phyloP scores from a whole-genome alignment of 257 asterid genomes.

The Solanum ossicruentum region DNA sequence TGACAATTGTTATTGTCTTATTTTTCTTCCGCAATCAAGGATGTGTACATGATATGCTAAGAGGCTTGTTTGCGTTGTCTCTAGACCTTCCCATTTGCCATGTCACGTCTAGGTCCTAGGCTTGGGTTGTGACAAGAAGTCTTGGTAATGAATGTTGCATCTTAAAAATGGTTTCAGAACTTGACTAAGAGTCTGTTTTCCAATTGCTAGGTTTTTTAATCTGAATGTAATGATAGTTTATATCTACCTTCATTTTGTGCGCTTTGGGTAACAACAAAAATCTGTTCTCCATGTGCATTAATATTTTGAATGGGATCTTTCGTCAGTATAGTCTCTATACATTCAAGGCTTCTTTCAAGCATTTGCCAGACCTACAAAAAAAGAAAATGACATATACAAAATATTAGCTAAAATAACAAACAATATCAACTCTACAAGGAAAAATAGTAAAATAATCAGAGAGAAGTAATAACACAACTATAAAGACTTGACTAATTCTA shows the following conservation, averaged over 20 bases:
- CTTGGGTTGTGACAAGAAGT: neutral
- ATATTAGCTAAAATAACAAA: too few relatives aligned
- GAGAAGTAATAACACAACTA: too few relatives aligned
- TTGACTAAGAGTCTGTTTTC: neutral
- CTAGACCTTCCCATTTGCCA: too few relatives aligned
- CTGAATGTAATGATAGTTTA: neutral
- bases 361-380: slow-evolving; percentile 59
- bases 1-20: too few relatives aligned
- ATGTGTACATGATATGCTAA: too few relatives aligned
- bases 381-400: neutral
- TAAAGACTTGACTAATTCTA: too few relatives aligned
- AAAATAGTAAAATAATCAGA: too few relatives aligned
- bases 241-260: slow-evolving; percentile 59
- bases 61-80: too few relatives aligned
- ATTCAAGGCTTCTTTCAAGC: slow-evolving; percentile 45
- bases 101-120: too few relatives aligned
- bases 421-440: too few relatives aligned
- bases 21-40: too few relatives aligned
- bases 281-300: slow-evolving; percentile 46
- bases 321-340: slow-evolving; percentile 52
- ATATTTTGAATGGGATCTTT: slow-evolving; percentile 58
- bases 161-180: neutral
- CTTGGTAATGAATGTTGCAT: neutral
- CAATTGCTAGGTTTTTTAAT: neutral
- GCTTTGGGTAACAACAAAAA: slow-evolving; percentile 48